Evolutionary conservation across 352 stramenopile species (phyloP).

Genomic region (Phytophthora colocasiae): DNA sequence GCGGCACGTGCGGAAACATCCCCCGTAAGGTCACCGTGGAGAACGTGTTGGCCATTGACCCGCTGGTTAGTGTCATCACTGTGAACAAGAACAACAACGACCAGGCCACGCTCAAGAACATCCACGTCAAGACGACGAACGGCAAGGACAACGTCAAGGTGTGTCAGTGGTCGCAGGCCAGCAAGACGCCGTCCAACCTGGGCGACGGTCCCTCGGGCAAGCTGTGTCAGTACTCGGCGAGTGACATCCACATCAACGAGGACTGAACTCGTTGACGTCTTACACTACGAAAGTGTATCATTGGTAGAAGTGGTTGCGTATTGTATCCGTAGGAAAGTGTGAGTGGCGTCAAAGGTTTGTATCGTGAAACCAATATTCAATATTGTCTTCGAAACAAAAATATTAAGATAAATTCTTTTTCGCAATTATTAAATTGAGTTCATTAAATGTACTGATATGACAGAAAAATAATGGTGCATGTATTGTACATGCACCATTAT

Average conservation of each 20-base stretch:
- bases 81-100: slow-evolving; percentile 37
- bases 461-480: no score
- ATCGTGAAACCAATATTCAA: no score
- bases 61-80: slow-evolving; percentile 24
- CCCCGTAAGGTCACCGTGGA: slow-evolving; percentile 35
- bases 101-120: slow-evolving; percentile 32
- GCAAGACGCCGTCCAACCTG: slow-evolving; percentile 26
- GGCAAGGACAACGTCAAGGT: slow-evolving; percentile 8
- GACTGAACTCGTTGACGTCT: slow-evolving; percentile 23
- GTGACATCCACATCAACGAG: slow-evolving; percentile 30
- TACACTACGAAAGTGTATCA: neutral
- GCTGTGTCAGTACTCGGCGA: slow-evolving; percentile 24
- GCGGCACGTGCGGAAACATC: slow-evolving; percentile 1
- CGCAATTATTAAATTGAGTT: no score
- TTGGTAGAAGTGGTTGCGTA: neutral
- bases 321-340: neutral
- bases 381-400: no score
- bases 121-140: slow-evolving; percentile 26
- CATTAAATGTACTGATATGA: no score
- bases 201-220: slow-evolving; percentile 18
- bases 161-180: slow-evolving; percentile 22
- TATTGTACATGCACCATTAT: no score
- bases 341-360: no score
- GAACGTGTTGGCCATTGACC: slow-evolving; percentile 27
- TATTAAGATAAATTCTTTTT: no score